Evolutionary conservation across 768 basidiomycete species (phyloP).

Genomic region (Trametes elegans): DNA sequence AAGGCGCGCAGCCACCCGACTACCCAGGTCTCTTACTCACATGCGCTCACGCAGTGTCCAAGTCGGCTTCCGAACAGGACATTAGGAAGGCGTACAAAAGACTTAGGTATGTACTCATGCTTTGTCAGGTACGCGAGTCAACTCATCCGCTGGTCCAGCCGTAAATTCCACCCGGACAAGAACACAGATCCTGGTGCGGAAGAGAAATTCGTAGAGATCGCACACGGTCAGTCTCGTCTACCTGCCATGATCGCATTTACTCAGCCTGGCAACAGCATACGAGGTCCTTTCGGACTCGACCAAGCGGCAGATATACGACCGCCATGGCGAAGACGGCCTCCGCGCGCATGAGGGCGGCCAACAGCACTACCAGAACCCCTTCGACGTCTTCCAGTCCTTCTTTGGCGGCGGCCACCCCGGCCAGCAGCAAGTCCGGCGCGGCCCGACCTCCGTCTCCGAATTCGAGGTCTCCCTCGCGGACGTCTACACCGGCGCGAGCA

Average conservation of each 20-base stretch:
- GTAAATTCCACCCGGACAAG: constrained; percentile 83
- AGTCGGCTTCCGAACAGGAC: constrained; percentile 81
- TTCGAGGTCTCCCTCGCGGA: constrained; percentile 87
- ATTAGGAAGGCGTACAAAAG: constrained; percentile 92
- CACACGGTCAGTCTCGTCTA: constrained; percentile 61
- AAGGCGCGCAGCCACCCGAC: constrained; percentile 31
- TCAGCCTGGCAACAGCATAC: constrained; percentile 63
- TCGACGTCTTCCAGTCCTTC: constrained; percentile 92
- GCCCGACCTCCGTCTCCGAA: constrained; percentile 74
- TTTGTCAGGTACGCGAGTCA: neutral
- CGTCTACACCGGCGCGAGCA: constrained; percentile 84
- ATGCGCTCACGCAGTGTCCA: constrained; percentile 49
- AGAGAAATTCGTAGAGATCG: constrained; percentile 86
- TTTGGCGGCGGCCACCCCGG: constrained; percentile 80
- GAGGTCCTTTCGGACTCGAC: constrained; percentile 88
- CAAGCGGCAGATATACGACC: constrained; percentile 94
- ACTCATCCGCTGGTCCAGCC: constrained; percentile 1
- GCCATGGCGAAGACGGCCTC: constrained; percentile 93
- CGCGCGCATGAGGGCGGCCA: constrained; percentile 91
- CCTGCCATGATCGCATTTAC: neutral
- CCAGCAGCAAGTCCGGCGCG: constrained; percentile 70
- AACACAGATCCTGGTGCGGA: constrained; percentile 84
- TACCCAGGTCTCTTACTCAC: constrained; percentile 23
- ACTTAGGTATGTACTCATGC: constrained; percentile 52
- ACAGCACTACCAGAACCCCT: constrained; percentile 73